Evolutionary conservation across 192 early-diverging fungal genomes (phyloP).

Genomic region (Backusella westeae): DNA sequence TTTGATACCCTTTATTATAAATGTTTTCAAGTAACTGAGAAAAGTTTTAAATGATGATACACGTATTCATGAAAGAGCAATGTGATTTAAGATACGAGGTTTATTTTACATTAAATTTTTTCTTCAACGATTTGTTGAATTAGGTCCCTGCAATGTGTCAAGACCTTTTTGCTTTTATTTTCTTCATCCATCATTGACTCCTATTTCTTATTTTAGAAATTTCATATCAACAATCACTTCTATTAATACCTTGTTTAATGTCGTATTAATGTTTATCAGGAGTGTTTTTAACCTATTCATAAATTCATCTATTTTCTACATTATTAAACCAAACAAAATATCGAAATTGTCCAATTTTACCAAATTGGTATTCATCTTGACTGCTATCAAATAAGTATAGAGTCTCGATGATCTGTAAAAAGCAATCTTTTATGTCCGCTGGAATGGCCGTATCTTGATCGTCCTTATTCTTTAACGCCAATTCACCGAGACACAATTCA

Average conservation of each 20-base stretch:
- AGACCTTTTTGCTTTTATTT: neutral
- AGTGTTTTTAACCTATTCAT: neutral
- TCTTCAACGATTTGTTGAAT: neutral
- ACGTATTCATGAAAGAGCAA: no score
- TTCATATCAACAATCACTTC: no score
- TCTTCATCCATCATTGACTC: neutral
- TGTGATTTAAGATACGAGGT: no score
- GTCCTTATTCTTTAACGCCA: neutral
- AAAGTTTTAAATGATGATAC: no score
- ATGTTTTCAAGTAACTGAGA: no score
- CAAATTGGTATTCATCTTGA: conserved; percentile 5
- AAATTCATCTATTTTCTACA: neutral
- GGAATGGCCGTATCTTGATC: neutral
- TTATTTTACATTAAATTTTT: neutral
- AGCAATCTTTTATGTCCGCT: neutral
- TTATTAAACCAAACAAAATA: neutral
- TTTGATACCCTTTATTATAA: neutral
- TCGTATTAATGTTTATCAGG: neutral
- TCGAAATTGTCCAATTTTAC: neutral
- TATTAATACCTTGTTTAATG: conserved; percentile 1
- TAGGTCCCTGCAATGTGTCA: neutral
- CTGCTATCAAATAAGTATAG: neutral
- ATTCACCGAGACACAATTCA: neutral
- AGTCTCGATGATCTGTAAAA: neutral
- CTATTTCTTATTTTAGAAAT: neutral